Percentiles rank a stretch among this genome's conserved stretches.
phyloP scores from a whole-genome alignment of 352 stramenopile species.

The Phytophthora pisi region DNA sequence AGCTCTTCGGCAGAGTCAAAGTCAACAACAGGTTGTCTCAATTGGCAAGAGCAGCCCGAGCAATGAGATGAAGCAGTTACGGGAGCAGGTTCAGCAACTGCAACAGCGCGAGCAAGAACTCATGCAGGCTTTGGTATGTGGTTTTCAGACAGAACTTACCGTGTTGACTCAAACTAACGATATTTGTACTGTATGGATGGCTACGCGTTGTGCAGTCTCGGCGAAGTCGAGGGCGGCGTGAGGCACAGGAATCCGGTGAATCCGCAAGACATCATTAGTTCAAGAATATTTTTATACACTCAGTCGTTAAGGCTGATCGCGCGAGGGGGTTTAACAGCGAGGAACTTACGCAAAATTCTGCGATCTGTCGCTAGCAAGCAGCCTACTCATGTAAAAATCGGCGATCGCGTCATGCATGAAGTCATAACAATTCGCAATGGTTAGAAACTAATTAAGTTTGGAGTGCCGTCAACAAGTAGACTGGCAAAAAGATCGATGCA shows the following conservation, averaged over 20 bases:
- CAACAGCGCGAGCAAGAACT: constrained; percentile 83
- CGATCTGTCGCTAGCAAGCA: too few relatives aligned
- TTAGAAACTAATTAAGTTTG: too few relatives aligned
- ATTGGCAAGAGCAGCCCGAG: constrained; percentile 23
- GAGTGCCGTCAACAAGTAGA: too few relatives aligned
- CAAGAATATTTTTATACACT: not conserved
- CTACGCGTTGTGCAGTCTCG: constrained; percentile 33
- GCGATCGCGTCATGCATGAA: too few relatives aligned
- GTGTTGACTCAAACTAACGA: not conserved
- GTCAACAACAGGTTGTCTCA: not conserved
- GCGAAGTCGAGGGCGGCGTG: constrained; percentile 57
- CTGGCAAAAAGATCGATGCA: too few relatives aligned
- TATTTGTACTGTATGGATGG: not conserved
- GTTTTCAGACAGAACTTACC: not conserved
- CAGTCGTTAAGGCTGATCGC: too few relatives aligned
- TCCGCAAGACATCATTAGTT: constrained; percentile 7
- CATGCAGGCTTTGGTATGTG: constrained; percentile 74
- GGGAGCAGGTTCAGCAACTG: constrained; percentile 67
- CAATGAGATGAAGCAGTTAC: constrained; percentile 46
- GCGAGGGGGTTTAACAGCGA: too few relatives aligned
- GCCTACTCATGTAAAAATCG: too few relatives aligned
- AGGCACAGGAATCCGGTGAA: constrained; percentile 20
- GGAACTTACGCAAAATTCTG: too few relatives aligned
- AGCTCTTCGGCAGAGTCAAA: constrained; percentile 27
- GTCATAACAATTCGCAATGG: too few relatives aligned